A percentile compares a stretch with the other conserved stretches of the same genome.
Evolutionary conservation across 2,329 filamentous ascomycete species (phyloP).

Genomic region (Clonostachys chloroleuca): DNA sequence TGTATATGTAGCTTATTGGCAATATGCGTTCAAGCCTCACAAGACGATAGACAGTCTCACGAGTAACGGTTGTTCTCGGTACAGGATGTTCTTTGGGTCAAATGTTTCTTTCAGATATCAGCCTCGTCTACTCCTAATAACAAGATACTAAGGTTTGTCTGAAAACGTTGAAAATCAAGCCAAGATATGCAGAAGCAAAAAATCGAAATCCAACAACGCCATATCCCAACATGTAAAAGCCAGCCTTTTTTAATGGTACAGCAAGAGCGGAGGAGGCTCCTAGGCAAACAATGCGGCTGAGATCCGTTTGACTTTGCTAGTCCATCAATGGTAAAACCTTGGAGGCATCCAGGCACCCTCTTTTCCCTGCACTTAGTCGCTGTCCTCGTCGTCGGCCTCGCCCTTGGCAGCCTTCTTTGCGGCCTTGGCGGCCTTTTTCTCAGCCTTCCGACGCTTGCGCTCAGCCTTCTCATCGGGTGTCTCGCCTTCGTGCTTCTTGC

Average conservation of each 20-base stretch:
- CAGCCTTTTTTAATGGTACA: conserved; percentile 3
- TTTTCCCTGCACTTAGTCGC: conserved; percentile 30
- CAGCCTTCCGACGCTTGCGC: conserved; percentile 55
- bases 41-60: no score
- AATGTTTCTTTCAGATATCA: not conserved
- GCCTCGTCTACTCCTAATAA: not conserved
- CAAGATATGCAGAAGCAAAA: not conserved
- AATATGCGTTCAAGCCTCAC: no score
- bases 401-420: conserved; percentile 50
- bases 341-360: not conserved
- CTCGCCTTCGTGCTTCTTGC: conserved; percentile 81
- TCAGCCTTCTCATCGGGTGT: conserved; percentile 64
- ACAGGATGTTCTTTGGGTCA: not conserved
- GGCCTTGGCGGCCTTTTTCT: conserved; percentile 55
- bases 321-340: not conserved
- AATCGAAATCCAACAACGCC: conserved; percentile 2
- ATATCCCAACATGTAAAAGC: conserved; percentile 1
- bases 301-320: no score
- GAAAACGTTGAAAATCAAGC: not conserved
- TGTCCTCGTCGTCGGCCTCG: conserved; percentile 47
- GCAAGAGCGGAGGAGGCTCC: not conserved
- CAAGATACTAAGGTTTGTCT: not conserved
- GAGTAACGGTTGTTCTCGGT: no score
- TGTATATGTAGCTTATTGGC: no score
- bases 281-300: not conserved